Conservation (phyloP, 306 rosid genomes). For the Rosa lucieae region DNA sequence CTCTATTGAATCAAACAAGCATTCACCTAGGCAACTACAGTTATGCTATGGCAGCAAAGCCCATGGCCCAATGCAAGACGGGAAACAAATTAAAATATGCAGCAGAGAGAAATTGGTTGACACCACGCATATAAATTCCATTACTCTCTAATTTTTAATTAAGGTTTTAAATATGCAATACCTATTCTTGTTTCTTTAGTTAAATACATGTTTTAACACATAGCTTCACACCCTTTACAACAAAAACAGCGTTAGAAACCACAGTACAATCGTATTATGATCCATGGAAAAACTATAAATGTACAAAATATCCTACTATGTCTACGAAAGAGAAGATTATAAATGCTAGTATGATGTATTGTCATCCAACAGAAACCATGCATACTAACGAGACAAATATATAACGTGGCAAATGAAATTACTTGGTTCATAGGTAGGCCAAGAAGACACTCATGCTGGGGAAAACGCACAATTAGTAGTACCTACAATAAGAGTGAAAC, state of each 20-base stretch:
- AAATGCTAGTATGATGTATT: background rate
- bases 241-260: background rate
- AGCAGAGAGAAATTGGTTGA: background rate
- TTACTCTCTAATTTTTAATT: background rate
- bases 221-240: background rate
- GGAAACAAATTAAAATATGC: background rate
- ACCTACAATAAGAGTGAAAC: conserved; percentile 47
- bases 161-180: background rate
- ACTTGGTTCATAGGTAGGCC: conserved; percentile 92
- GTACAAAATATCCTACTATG: background rate
- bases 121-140: background rate
- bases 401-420: conserved; percentile 15
- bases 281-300: background rate
- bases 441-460: conserved; percentile 97
- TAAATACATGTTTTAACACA: background rate
- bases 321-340: background rate
- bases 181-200: background rate
- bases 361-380: background rate
- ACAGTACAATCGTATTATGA: background rate
- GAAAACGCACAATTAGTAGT: conserved; percentile 80
- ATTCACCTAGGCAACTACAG: background rate
- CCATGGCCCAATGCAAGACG: background rate
- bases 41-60: background rate
- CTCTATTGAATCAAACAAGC: background rate
- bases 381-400: background rate